Evolutionary conservation across 2,329 filamentous ascomycete genomes (phyloP).

Genomic region (Pseudogymnoascus sp.): DNA sequence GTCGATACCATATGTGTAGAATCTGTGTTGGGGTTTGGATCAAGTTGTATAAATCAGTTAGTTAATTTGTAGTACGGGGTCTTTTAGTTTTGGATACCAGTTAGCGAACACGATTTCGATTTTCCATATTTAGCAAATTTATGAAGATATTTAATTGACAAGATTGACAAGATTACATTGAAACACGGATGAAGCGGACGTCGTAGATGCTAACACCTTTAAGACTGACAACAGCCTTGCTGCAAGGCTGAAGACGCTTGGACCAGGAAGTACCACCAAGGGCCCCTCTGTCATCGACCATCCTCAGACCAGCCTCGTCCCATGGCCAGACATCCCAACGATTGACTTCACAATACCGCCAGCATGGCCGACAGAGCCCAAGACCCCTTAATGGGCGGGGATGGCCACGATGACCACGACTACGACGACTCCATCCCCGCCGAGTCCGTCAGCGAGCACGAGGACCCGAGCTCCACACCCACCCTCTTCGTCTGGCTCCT

Average conservation of each 20-base stretch:
- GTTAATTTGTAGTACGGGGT: background rate
- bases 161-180: background rate
- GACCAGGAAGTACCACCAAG: background rate
- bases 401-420: constrained; percentile 14
- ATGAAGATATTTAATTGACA: background rate
- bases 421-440: constrained; percentile 17
- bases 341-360: background rate
- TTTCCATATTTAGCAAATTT: background rate
- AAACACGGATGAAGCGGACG: background rate
- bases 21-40: background rate
- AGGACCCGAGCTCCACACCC: constrained; percentile 23
- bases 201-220: background rate
- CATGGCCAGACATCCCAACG: background rate
- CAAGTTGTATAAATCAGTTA: background rate
- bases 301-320: background rate
- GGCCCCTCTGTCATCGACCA: background rate
- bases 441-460: background rate
- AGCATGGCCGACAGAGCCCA: constrained; percentile 27
- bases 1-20: background rate
- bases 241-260: constrained; percentile 10
- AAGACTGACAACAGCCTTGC: background rate
- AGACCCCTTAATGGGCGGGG: constrained; percentile 26
- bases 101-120: background rate
- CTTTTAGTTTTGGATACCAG: background rate
- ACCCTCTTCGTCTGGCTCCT: constrained; percentile 54